Evolutionary conservation across 2,329 filamentous ascomycete species (phyloP), one percentile per base, ranked within the genome.

Genomic region (Fusarium caatingaense): DNA sequence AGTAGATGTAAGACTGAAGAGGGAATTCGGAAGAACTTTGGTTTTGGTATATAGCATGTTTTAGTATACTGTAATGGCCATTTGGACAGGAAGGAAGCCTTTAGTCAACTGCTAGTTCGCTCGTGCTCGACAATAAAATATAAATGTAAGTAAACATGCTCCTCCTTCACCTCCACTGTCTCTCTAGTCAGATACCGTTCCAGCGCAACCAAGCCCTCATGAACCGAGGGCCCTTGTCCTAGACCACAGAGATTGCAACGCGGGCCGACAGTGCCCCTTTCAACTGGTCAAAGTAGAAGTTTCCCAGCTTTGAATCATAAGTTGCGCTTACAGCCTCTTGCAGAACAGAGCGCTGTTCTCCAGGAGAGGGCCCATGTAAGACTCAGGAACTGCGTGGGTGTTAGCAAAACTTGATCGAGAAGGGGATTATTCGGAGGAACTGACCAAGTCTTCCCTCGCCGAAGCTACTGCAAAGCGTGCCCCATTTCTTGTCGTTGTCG

Each of bases 401-500:
- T 64, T 23, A 64, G 59, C 7, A 15, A 25, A 20, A 23, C 2
- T 15, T 0, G 0, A 10, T 13, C 0, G 10, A 2, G 7, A 7
- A 6, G 0, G 6, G 2, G 2, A 6, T 2, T 8, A 55, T 54
- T 10, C 6, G 10, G 34, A 37, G 18, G 18, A 11, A 60, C 61
- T 45, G 4, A 56, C 55, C 4, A 66, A 27, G 34, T 12, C 18
- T n/a, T 21, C 55, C 47, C 0, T 5, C 16, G 2, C 30, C 16
- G 21, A 66, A 66, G 25, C 63, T 66, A n/a, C 63, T 56, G 13
- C 63, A 66, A 2, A 60, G 42, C 0, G 42, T 41, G 16, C 54
- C 54, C 63, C 63, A 66, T 5, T 41, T 41, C 6, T 32, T 15
- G 18, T 66, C 63, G 13, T 66, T 66, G 11, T 66, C 63, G 5